Base-by-base conservation (phyloP, 805 yeast species). In the Clavispora carvajalis region DNA sequence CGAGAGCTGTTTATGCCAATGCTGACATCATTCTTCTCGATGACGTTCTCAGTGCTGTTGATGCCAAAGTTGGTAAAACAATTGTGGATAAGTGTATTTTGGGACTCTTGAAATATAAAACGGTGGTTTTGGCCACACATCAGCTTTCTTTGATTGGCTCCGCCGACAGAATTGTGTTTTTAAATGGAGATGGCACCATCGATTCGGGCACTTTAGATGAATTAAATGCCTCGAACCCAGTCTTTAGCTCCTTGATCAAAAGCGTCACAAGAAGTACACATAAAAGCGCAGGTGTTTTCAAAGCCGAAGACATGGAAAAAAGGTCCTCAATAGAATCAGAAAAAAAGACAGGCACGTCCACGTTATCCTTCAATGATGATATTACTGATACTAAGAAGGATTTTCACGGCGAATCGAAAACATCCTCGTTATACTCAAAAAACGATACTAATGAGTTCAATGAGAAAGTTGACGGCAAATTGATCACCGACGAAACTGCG, bases 31-130 rank as follows among this genome's bases (percentile, higher is more conserved):
- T 44, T 3, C 28, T 44, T 9, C 30, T 44, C 7, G 47, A 44
- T 21, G 47, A 44, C 26, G 47, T 44, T 5, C 40, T 44, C 33
- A 37, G 41, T 25, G 47, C 47, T 6, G 47, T 44, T 22, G 47
- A 44, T 17, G 36, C 47, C 17, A 40, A 37, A 17, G 44, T 44
- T 1, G 47, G 47, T 4, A 30, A 33, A 22, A 44, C 38, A 22
- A 40, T 44, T 11, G 36, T 40, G 38, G 40, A 40, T 17, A 33
- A 40, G 10, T 40, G 44, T 22, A 13, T 44, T 15, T 11, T 22
- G 18, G 42, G 42, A 1, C 18, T 44, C 15, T 29, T 44, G 38
- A 30, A 22, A 10, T 18, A 25, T 19, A 34, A 31, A n/a, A 44
- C 47, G 3, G 30, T 41, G 12, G 26, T 44, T 12, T 34, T 44